Base-by-base conservation (phyloP, 1,284 basidiomycete species). In the Cystobasidium sp. region DNA sequence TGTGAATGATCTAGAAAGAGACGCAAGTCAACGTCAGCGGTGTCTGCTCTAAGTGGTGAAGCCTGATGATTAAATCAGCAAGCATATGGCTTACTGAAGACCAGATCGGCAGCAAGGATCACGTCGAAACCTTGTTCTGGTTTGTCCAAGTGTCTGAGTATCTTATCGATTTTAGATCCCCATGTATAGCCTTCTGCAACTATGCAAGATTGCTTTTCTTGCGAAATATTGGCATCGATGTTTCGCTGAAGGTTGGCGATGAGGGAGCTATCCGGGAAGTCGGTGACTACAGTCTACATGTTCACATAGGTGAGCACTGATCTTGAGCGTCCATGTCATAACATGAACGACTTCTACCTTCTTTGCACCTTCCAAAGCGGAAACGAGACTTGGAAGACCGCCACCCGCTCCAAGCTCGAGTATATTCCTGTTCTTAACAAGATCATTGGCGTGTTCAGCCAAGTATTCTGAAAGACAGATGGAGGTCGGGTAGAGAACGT, bases 351-450 rank as follows among this genome's bases (percentile, higher is more conserved):
- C 18, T 68, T 79, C 3, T 41, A 84, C 78, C 51, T 80, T 77
- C 46, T 81, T 80, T 0, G 92, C 92, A 0, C 89, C 90, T 68
- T 89, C 89, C 49, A 89, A 86, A 0, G 86, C 88, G 0, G 88
- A 84, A 0, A 93, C 87, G 14, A 97, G 85, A 1, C 91, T 89
- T 0, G 96, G 96, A 18, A 98, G 84, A 0, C 90, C 95, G 0
- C 93, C 94, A 0, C 94, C 96, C 0, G 96, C 96, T 0, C 96
- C 96, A 0, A 98, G 88, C 82, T 99, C 96, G 1, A 98, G 84
- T 0, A 97, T 88, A 39, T 81, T 83, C 69, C 83, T 84, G 16
- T 80, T 83, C 8, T 77, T 68, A 7, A 83, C 81, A 3, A 85
- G 77, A 0, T 85, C 81, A 0, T 79, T 78, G 56, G 89, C 85